Percentiles rank a stretch among this genome's conserved stretches.
These are phyloP conservation scores for Rhodotorula sp. DNA, from an alignment of 1,284 basidiomycete genomes.

Conservation along the genomic window DNA sequence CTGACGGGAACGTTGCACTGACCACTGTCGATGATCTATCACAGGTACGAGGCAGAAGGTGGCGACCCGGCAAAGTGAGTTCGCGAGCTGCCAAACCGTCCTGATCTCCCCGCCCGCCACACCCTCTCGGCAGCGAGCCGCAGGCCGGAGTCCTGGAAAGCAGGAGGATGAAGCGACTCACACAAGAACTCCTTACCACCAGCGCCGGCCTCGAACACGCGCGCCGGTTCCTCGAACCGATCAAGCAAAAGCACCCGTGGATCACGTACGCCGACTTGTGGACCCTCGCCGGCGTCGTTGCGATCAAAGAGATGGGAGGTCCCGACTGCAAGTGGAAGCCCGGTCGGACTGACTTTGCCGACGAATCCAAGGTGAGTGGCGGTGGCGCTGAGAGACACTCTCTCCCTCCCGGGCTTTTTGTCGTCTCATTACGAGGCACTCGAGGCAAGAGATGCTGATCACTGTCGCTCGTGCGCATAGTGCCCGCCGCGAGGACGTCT, in stretches of 20 bases:
- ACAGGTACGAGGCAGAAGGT: slow-evolving; percentile 69
- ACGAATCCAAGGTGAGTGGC: slow-evolving; percentile 51
- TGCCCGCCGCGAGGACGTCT: slow-evolving; percentile 84
- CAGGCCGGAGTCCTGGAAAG: too few relatives aligned
- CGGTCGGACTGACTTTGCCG: slow-evolving; percentile 73
- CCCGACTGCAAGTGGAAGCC: slow-evolving; percentile 84
- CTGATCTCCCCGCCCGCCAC: too few relatives aligned
- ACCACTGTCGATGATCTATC: not conserved
- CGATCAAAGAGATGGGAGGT: slow-evolving; percentile 79
- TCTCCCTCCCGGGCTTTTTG: not conserved
- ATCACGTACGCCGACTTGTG: slow-evolving; percentile 79
- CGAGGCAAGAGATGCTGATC: not conserved
- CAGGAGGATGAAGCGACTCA: not conserved
- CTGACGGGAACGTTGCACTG: too few relatives aligned
- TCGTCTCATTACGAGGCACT: not conserved
- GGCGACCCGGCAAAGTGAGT: slow-evolving; percentile 30
- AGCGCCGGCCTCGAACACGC: slow-evolving; percentile 59
- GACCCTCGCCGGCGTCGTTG: slow-evolving; percentile 76
- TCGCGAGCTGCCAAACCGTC: not conserved
- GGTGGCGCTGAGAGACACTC: not conserved
- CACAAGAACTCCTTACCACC: not conserved
- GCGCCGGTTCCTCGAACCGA: slow-evolving; percentile 77
- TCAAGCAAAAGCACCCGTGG: slow-evolving; percentile 85
- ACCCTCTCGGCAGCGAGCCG: too few relatives aligned
- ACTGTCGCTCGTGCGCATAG: too few relatives aligned